Base-by-base conservation (phyloP, 331 rosid genomes). In the Stylosanthes scabra region DNA sequence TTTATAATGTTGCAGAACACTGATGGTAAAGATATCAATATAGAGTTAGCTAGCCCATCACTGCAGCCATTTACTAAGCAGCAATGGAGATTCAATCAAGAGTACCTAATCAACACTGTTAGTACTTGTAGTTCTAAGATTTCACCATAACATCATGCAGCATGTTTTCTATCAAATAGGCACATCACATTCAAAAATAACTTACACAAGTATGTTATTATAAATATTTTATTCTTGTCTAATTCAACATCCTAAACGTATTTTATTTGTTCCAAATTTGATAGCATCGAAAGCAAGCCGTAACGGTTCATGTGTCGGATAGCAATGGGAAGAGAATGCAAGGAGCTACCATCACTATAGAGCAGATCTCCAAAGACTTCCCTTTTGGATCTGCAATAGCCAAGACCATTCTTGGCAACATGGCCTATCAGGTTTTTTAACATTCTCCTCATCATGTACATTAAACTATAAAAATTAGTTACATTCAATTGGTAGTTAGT, bases 361-460 rank as follows among this genome's bases (percentile, higher is more conserved):
- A 81, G 71, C 96, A 94, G 73, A 52, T 89, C 41, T 81, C 93
- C 12, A 94, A 85, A 68, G 97, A 89, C 31, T 94, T 94, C 63
- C 93, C 96, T 78, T 78, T 94, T 74, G 97, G 99, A 66, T 94
- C 99, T 69, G 96, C 99, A 8, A 89, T 94, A 31, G 87, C 97
- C 59, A 87, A 88, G 66, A 85, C 93, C 72, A 91, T 94, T 61
- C 71, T 94, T 25, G 97, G 90, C 27, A 91, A 91, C 68, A 40
- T 83, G 25, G 93, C 89, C 6, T 94, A 94, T 73, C 97, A 91
- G 94, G 98, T 90, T 73, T 52, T 51, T 27, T n/a, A 1, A 13
- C n/a, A 15, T 61, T 51, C 20, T 67, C n/a, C 13, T 40, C 4
- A 16, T 11, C 47, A 66, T 13, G 34, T 11, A 25, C 7, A 59